Evolutionary conservation across 2,329 filamentous ascomycete species (phyloP), one percentile per base, ranked within the genome.

Genomic region (Ilyonectria destructans): DNA sequence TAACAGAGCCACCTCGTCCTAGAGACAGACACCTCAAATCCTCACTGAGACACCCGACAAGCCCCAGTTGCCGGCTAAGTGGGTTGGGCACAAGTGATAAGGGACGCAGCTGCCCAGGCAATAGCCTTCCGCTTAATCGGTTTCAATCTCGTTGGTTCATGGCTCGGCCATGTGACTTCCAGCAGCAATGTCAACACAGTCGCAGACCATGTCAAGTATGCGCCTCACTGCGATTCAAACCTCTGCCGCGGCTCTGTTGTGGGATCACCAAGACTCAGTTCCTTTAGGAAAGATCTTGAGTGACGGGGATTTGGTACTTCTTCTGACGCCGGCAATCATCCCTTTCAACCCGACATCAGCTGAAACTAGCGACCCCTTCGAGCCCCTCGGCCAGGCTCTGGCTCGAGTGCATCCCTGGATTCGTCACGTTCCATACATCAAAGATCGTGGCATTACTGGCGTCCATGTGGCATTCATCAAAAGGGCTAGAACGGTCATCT

Each of bases 361-460:
- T 51, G 82, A 84, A 67, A 80, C 79, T 51, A 84, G 81, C 74
- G 93, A 95, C 77, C 93, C 92, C 0, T 95, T 95, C 75, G 92
- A 95, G 78, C 86, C 88, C 15, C 83, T 95, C 19, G 93, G 92
- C 21, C 86, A 87, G 69, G 87, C 89, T 51, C 79, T 95, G 56
- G 88, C 89, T 56, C 83, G 81, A 56, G 84, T 87, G 71, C 90
- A 92, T 75, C 81, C 85, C 3, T 85, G 85, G 78, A 85, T 95
- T 68, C 88, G 91, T 21, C 93, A 95, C 77, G 88, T 94, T 49
- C 92, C 93, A 6, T 95, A 93, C 75, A 88, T 90, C 6, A 87
- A 89, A 54, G 85, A 85, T 59, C 80, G 85, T 65, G 91, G 91
- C 48, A 89, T 93, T 77, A 92, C 90, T 3, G 84, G 85, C 23